A percentile compares a stretch with the other conserved stretches of the same genome.
phyloP scores from a whole-genome alignment of 2,329 filamentous ascomycete species.

The Ramularia collo-cygni region DNA sequence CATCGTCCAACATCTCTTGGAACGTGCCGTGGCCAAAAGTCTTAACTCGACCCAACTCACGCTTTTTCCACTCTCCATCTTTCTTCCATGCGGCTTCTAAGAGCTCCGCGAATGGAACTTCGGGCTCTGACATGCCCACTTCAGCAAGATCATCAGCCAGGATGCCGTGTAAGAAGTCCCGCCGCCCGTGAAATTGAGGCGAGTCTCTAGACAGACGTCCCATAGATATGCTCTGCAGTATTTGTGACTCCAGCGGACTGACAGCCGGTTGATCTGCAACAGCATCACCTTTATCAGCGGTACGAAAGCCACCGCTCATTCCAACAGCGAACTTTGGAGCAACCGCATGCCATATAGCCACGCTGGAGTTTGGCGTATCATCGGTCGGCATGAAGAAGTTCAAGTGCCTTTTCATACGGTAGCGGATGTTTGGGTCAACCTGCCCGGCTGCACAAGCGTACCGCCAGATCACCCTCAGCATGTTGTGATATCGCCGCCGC shows the following conservation, averaged over 20 bases:
- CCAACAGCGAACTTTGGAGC: constrained; percentile 24
- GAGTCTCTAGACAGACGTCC: not conserved
- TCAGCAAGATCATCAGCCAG: constrained; percentile 7
- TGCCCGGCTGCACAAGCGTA: constrained; percentile 27
- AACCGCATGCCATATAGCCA: constrained; percentile 14
- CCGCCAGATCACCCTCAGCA: constrained; percentile 28
- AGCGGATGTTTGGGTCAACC: constrained; percentile 9
- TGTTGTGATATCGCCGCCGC: constrained; percentile 21
- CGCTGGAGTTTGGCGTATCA: not conserved
- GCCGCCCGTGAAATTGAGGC: not conserved
- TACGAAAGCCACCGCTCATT: constrained; percentile 2
- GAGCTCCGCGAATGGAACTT: constrained; percentile 11
- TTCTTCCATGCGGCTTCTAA: constrained; percentile 18
- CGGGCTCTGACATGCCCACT: constrained; percentile 8
- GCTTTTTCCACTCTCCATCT: constrained; percentile 20
- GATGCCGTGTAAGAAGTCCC: not conserved
- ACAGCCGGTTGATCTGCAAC: not conserved
- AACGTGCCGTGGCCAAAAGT: constrained; percentile 8
- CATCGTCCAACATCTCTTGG: constrained; percentile 16
- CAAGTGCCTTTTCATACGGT: constrained; percentile 12
- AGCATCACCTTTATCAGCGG: not conserved
- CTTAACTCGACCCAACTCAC: constrained; percentile 7
- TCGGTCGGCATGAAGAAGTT: constrained; percentile 1
- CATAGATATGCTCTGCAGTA: not conserved
- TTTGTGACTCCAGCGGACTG: not conserved